Percentiles rank a stretch among this genome's conserved stretches.
Conservation (phyloP, 2,329 filamentous ascomycete species). For the Knufia fluminis region DNA sequence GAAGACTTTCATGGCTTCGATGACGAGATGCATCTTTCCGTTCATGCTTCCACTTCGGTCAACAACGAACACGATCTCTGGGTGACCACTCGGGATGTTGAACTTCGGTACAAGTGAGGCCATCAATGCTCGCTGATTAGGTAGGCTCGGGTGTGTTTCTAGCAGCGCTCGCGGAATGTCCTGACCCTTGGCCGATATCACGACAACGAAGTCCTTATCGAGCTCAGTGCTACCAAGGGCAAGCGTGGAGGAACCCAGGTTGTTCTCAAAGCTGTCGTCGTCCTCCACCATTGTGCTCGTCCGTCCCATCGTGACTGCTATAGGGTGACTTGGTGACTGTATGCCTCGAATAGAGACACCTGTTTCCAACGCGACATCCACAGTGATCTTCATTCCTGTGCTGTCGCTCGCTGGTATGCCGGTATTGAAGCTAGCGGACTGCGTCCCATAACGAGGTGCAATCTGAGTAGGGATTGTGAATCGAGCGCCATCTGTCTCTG, state of each 20-base stretch:
- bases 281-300: conserved; percentile 39
- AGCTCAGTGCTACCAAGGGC: conserved; percentile 46
- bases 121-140: conserved; percentile 59
- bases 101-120: conserved; percentile 61
- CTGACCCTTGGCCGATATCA: conserved; percentile 52
- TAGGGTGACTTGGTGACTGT: conserved; percentile 59
- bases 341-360: conserved; percentile 51
- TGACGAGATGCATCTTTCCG: conserved; percentile 40
- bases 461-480: conserved; percentile 61
- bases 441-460: conserved; percentile 54
- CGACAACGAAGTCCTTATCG: conserved; percentile 57
- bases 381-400: conserved; percentile 44
- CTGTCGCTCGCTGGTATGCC: conserved; percentile 16
- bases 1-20: conserved; percentile 47
- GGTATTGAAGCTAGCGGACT: conserved; percentile 4
- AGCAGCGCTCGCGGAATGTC: conserved; percentile 55
- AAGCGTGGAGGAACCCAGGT: conserved; percentile 54
- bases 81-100: conserved; percentile 44
- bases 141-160: conserved; percentile 54
- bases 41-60: conserved; percentile 59
- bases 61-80: conserved; percentile 63
- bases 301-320: conserved; percentile 55
- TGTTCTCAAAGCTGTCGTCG: conserved; percentile 40
- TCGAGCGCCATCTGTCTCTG: conserved; percentile 56
- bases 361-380: conserved; percentile 52